phyloP scores from a whole-genome alignment of 257 asterid species.

The Parsonsia alboflavescens region DNA sequence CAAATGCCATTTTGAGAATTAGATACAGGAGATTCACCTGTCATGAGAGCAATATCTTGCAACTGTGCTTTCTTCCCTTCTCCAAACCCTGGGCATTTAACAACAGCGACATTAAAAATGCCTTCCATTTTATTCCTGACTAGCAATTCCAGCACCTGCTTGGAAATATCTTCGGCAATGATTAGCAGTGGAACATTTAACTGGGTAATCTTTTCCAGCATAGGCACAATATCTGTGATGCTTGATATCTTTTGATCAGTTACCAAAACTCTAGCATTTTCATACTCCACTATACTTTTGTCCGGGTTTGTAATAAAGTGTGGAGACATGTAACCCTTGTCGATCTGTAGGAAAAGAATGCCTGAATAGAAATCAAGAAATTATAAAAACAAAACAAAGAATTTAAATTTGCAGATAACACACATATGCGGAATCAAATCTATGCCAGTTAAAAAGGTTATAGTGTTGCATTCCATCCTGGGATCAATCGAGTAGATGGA shows the following conservation, averaged over 20 bases:
- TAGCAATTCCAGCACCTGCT: conserved; percentile 69
- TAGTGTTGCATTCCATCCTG: not conserved
- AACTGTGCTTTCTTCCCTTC: conserved; percentile 78
- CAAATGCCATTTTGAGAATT: not conserved
- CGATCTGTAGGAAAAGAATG: conserved; percentile 88
- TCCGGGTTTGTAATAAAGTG: conserved; percentile 71
- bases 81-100: conserved; percentile 80
- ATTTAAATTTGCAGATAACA: not conserved
- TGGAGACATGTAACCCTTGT: conserved; percentile 94
- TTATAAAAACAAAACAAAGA: conserved; percentile 31
- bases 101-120: conserved; percentile 66
- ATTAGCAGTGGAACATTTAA: conserved; percentile 84
- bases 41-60: conserved; percentile 94
- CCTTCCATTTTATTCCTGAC: conserved; percentile 78
- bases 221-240: conserved; percentile 65
- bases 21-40: conserved; percentile 42
- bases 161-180: conserved; percentile 81
- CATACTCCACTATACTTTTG: conserved; percentile 74
- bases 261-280: conserved; percentile 79
- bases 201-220: conserved; percentile 90
- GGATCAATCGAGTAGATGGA: not conserved
- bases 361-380: conserved; percentile 73
- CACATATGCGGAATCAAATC: not conserved
- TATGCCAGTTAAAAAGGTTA: not conserved
- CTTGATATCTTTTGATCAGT: conserved; percentile 74